Conservation (phyloP, 805 yeast species). For the Peterozyma xylosa region DNA sequence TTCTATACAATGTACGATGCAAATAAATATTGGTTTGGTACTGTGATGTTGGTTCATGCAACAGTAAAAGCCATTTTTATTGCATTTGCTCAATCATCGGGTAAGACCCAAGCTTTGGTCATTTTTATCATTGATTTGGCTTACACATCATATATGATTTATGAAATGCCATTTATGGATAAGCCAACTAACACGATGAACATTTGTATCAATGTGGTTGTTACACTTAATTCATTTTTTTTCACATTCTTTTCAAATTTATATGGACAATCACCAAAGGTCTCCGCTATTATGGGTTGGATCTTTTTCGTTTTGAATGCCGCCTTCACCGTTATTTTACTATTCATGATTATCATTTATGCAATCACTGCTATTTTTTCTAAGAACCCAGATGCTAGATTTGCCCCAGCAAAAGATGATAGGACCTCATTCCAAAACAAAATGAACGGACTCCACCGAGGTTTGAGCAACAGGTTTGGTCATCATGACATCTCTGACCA, state of each 20-base stretch:
- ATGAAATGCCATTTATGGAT: constrained; percentile 70
- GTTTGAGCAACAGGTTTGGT: constrained; percentile 9
- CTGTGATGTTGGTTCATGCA: constrained; percentile 51
- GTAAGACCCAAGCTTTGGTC: constrained; percentile 74
- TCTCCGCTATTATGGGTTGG: constrained; percentile 85
- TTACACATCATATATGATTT: constrained; percentile 58
- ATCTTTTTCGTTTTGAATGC: constrained; percentile 85
- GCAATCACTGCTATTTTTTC: constrained; percentile 56
- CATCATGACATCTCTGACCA: constrained; percentile 6
- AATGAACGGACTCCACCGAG: background rate
- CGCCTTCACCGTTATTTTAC: constrained; percentile 70
- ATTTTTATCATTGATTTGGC: constrained; percentile 70
- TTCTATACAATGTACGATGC: constrained; percentile 87
- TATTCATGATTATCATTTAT: constrained; percentile 63
- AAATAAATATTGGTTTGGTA: constrained; percentile 75
- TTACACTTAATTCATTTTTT: constrained; percentile 71
- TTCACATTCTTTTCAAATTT: constrained; percentile 81
- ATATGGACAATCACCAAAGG: constrained; percentile 74
- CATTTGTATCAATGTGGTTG: constrained; percentile 66
- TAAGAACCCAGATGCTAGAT: constrained; percentile 83
- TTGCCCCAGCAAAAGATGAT: constrained; percentile 86
- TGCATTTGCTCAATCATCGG: constrained; percentile 72
- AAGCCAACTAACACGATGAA: constrained; percentile 73
- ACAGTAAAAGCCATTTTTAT: constrained; percentile 67
- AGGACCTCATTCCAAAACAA: constrained; percentile 76